A percentile compares a stretch with the other conserved stretches of the same genome.
Conservation (phyloP, 2,329 filamentous ascomycete genomes). For the Calonectria pauciramosa region DNA sequence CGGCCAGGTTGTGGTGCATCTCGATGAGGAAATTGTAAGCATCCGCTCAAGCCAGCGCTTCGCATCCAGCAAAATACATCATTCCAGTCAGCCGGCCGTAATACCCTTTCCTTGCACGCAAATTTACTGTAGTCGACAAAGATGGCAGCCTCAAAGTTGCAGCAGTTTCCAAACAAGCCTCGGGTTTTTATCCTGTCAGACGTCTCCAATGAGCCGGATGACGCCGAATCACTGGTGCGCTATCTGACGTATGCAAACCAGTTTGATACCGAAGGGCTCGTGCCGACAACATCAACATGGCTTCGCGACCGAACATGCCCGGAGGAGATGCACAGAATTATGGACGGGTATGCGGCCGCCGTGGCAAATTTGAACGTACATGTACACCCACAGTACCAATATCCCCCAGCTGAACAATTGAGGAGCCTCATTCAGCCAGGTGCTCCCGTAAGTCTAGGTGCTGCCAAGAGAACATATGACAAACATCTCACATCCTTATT, state of each 20-base stretch:
- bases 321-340: conserved; percentile 56
- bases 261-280: conserved; percentile 9
- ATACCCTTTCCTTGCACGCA: neutral
- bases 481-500: neutral
- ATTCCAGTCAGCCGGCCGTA: neutral
- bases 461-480: too few relatives aligned
- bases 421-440: neutral
- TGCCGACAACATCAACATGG: conserved; percentile 9
- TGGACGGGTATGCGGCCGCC: conserved; percentile 57
- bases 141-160: neutral
- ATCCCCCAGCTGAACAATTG: conserved; percentile 51
- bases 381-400: conserved; percentile 56
- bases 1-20: neutral
- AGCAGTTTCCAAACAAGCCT: conserved; percentile 12
- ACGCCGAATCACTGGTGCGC: conserved; percentile 20
- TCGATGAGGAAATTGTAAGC: neutral
- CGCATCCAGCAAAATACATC: neutral
- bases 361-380: conserved; percentile 62
- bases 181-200: conserved; percentile 18
- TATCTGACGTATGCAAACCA: conserved; percentile 20
- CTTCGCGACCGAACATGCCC: conserved; percentile 46
- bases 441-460: neutral
- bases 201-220: conserved; percentile 20
- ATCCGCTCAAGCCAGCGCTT: neutral
- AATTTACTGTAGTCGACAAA: neutral